Conservation (phyloP, 2,329 filamentous ascomycete genomes). For the Penicillium sp. region DNA sequence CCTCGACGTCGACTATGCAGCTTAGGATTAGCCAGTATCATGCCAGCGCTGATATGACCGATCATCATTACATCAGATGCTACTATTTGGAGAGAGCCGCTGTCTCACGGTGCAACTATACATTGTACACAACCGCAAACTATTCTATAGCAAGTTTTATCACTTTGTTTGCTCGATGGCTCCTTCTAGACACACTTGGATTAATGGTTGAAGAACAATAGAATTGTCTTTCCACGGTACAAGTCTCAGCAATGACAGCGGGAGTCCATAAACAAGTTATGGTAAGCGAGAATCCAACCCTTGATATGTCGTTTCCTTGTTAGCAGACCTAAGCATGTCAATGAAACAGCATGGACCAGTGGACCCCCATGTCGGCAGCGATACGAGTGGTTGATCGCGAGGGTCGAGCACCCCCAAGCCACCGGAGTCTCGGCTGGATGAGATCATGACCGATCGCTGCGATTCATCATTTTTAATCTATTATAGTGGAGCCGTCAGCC, state of each 20-base stretch:
- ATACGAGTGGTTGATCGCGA: slow-evolving; percentile 5
- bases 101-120: slow-evolving; percentile 21
- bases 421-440: slow-evolving; percentile 26
- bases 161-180: not conserved
- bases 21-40: slow-evolving; percentile 1
- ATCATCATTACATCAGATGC: slow-evolving; percentile 34
- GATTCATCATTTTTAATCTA: slow-evolving; percentile 37
- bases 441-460: slow-evolving; percentile 33
- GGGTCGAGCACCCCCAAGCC: slow-evolving; percentile 17
- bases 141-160: not conserved
- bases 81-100: slow-evolving; percentile 2
- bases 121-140: not conserved
- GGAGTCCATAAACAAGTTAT: not conserved
- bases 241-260: not conserved
- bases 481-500: slow-evolving; percentile 35
- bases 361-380: slow-evolving; percentile 7
- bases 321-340: slow-evolving; percentile 5
- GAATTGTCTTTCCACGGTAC: not conserved
- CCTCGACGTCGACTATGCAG: slow-evolving; percentile 17
- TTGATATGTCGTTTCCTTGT: not conserved
- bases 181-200: not conserved
- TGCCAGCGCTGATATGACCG: not conserved
- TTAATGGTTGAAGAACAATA: not conserved
- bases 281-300: slow-evolving; percentile 11
- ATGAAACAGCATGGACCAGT: slow-evolving; percentile 8